Evolutionary conservation across 306 rosid genomes (phyloP), one percentile per base, ranked within the genome.

Genomic region (Ceratonia siliqua): DNA sequence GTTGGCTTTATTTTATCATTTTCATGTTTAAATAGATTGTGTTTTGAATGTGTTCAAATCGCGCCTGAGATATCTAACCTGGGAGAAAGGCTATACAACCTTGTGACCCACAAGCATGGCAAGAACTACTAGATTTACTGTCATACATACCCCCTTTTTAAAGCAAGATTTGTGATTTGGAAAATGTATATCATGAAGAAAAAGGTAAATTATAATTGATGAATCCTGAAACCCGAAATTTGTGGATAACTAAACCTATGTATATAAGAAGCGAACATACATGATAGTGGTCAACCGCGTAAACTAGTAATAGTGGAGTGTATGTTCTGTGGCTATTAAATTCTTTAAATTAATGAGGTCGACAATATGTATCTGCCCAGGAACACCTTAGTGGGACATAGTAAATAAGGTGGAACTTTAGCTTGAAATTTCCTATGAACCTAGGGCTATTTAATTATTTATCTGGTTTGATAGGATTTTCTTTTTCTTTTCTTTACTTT

Each of bases 91-190:
- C 56, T 24, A 62, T 55, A 68, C 15, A 25, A 17, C 7, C 42
- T 46, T 56, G 24, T 62, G 64, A 65, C 39, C 42, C 41, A 17
- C 46, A 27, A 36, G 59, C 78, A 64, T 71, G 42, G 32, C 50
- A 48, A 64, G 35, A 81, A 53, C 33, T 49, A 24, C n/a, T 5
- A 28, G 45, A 72, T 59, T 61, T 32, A 52, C 2, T 61, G 22
- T 18, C 11, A 21, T 8, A 18, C 38, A 38, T 28, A 13, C 10
- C 55, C n/a, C 32, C 46, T 49, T 71, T 42, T 45, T 59, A 8
- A 45, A 70, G 43, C 57, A 15, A 8, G 18, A 21, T 32, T 67
- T 73, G 38, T 52, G 48, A 24, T 67, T 66, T 67, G 25, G 36
- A 71, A 11, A 28, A 25, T 36, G 20, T 39, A 53, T 27, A 27